Evolutionary conservation across 192 early-diverging fungal species (phyloP).

Genomic region (Gonapodya sp.): DNA sequence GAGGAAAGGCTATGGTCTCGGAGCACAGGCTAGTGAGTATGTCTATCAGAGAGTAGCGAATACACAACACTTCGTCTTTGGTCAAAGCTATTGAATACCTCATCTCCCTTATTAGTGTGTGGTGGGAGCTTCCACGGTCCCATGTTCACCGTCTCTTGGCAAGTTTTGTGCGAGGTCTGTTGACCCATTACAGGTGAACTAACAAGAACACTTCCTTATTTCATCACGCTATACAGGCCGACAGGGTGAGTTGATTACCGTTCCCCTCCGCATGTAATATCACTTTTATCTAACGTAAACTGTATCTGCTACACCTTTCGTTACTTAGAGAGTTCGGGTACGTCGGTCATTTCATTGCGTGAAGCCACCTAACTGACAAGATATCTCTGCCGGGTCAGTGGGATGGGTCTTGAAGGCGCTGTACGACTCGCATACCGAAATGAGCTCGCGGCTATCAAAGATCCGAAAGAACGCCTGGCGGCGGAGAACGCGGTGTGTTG

Average conservation of each 20-base stretch:
- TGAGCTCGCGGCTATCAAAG: conserved; percentile 14
- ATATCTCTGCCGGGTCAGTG: neutral
- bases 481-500: neutral
- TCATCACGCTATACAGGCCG: neutral
- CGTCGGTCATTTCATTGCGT: no score
- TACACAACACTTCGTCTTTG: no score
- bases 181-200: no score
- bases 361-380: neutral
- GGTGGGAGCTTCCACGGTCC: conserved; percentile 19
- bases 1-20: conserved; percentile 18
- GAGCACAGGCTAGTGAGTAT: conserved; percentile 18
- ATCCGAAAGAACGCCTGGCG: conserved; percentile 12
- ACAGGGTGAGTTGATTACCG: neutral
- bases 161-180: neutral
- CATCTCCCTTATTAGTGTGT: no score
- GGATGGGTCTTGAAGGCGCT: conserved; percentile 23
- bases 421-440: conserved; percentile 23
- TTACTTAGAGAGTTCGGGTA: neutral
- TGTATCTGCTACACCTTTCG: neutral
- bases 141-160: conserved; percentile 17
- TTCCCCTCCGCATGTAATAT: no score
- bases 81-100: no score
- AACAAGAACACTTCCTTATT: no score
- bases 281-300: no score
- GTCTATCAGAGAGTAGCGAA: no score